Conservation (phyloP, 495 filamentous ascomycete species). For the Durotheca rogersii region DNA sequence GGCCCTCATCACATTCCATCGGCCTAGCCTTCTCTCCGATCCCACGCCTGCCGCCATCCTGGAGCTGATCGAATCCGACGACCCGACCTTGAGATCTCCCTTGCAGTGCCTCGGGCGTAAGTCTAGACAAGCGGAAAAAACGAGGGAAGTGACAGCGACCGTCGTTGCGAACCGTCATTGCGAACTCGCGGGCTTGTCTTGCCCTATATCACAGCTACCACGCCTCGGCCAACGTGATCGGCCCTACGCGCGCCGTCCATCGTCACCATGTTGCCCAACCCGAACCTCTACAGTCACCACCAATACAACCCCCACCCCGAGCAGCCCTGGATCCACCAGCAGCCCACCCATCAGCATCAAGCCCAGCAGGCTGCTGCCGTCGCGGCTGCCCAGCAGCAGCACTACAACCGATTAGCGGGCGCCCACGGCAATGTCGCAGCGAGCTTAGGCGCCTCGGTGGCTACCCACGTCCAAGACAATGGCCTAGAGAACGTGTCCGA, state of each 20-base stretch:
- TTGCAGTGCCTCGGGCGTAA: no score
- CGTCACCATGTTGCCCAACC: constrained; percentile 44
- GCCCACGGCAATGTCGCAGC: constrained; percentile 50
- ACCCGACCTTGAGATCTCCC: not conserved
- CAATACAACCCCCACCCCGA: constrained; percentile 74
- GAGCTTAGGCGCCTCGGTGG: constrained; percentile 46
- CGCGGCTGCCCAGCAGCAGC: constrained; percentile 44
- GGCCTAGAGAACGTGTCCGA: constrained; percentile 64
- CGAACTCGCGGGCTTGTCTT: no score
- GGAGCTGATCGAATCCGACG: not conserved
- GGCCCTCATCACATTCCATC: no score
- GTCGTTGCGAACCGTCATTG: not conserved
- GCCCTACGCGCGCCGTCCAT: constrained; percentile 1
- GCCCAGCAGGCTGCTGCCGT: constrained; percentile 61
- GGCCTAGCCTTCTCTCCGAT: no score
- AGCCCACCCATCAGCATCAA: constrained; percentile 65
- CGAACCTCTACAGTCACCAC: constrained; percentile 62
- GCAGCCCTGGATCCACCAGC: constrained; percentile 74
- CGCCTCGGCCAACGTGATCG: not conserved
- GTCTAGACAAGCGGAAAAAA: no score
- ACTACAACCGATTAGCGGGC: constrained; percentile 72
- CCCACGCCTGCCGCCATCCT: not conserved
- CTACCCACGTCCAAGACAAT: constrained; percentile 60
- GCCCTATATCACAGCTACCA: not conserved
- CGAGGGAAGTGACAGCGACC: not conserved